These are phyloP conservation scores for Penicillium hesseltinei DNA, from an alignment of 2,329 filamentous ascomycete species.

Conservation along the genomic window DNA sequence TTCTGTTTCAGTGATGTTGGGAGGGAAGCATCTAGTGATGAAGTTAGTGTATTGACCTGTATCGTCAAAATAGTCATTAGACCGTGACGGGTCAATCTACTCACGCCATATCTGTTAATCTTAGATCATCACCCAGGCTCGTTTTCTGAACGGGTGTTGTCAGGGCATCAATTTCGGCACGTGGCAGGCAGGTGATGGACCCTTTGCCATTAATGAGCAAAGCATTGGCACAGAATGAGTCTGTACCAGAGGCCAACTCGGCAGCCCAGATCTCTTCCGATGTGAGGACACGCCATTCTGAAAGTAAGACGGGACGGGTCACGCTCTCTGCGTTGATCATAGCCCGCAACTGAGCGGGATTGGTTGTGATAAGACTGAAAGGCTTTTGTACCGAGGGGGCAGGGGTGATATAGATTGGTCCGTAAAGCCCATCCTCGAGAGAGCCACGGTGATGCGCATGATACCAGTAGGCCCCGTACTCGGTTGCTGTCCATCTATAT, in stretches of 20 bases:
- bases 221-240: conserved; percentile 58
- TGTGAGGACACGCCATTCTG: conserved; percentile 57
- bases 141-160: conserved; percentile 24
- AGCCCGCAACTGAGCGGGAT: conserved; percentile 36
- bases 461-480: conserved; percentile 62
- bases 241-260: conserved; percentile 31
- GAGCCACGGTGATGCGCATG: conserved; percentile 58
- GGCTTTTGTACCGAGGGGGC: conserved; percentile 25
- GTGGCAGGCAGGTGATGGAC: conserved; percentile 27
- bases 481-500: conserved; percentile 56
- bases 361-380: conserved; percentile 30
- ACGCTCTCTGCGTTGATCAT: conserved; percentile 52
- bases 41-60: background rate
- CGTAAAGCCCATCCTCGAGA: conserved; percentile 60
- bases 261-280: conserved; percentile 46
- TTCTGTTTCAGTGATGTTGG: conserved; percentile 15
- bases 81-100: background rate
- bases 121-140: conserved; percentile 18
- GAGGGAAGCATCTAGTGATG: conserved; percentile 25
- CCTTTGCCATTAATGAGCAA: conserved; percentile 61
- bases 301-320: conserved; percentile 52
- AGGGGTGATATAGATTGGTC: conserved; percentile 52
- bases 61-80: background rate
- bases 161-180: conserved; percentile 31
- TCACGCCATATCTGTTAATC: conserved; percentile 31